Conservation (phyloP, 2,329 filamentous ascomycete genomes). For the Aspergillus carbonarius region DNA sequence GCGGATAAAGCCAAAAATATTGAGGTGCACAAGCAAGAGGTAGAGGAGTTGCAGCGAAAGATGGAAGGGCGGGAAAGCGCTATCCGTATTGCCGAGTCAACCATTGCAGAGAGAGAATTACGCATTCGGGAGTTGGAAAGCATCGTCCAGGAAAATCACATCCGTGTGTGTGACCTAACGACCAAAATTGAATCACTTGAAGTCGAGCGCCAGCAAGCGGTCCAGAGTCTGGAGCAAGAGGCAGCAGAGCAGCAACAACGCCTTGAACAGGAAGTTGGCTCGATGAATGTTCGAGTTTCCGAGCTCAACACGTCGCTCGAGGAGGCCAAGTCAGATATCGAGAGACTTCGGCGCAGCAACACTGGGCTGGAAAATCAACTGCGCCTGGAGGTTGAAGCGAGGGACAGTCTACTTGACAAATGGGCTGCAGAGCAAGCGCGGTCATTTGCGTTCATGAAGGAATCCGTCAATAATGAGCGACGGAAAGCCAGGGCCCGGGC, state of each 20-base stretch:
- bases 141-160: conserved; percentile 35
- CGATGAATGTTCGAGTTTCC: conserved; percentile 44
- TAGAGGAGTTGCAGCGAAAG: conserved; percentile 36
- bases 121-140: conserved; percentile 40
- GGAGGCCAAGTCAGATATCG: conserved; percentile 34
- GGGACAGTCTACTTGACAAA: conserved; percentile 33
- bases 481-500: conserved; percentile 40
- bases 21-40: conserved; percentile 28
- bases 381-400: conserved; percentile 37
- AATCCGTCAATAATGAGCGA: conserved; percentile 40
- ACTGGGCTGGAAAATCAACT: conserved; percentile 39
- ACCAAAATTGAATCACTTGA: conserved; percentile 36
- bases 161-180: conserved; percentile 34
- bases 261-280: conserved; percentile 38
- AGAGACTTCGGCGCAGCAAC: conserved; percentile 37
- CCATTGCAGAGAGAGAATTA: conserved; percentile 33
- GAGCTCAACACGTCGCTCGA: conserved; percentile 42
- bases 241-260: conserved; percentile 23
- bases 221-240: conserved; percentile 25
- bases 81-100: conserved; percentile 35
- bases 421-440: conserved; percentile 36
- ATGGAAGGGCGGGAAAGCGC: conserved; percentile 34
- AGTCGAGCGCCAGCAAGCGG: conserved; percentile 27
- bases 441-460: conserved; percentile 35
- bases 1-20: conserved; percentile 34